These are phyloP conservation scores for Kwoniella mangroviensis DNA, from an alignment of 768 basidiomycete genomes.

Conservation along the genomic window DNA sequence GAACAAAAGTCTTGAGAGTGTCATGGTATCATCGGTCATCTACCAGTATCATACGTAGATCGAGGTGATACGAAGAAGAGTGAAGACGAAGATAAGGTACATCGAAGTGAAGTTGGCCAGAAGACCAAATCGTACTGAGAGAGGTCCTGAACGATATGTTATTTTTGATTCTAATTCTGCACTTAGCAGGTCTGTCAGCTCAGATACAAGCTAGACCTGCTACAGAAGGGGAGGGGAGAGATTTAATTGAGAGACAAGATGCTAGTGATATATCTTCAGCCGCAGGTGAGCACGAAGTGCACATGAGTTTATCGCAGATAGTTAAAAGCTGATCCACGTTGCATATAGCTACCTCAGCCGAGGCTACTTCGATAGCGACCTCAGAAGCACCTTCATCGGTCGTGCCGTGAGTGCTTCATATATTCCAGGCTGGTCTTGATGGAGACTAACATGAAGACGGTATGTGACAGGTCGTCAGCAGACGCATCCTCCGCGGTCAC, in stretches of 20 bases:
- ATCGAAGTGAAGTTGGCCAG: neutral
- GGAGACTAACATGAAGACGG: neutral
- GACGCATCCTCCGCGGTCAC: neutral
- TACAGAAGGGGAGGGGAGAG: neutral
- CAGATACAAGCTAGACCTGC: neutral
- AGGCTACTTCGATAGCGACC: neutral
- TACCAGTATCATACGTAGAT: too few relatives aligned
- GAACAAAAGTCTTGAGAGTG: too few relatives aligned
- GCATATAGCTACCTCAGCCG: neutral
- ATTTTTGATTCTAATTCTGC: neutral
- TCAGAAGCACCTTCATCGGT: neutral
- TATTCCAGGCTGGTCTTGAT: neutral
- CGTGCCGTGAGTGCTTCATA: neutral
- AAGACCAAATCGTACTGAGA: neutral
- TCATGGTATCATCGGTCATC: too few relatives aligned
- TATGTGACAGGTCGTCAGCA: neutral
- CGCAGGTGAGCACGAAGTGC: neutral
- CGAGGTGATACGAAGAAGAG: too few relatives aligned
- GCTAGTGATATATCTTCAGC: neutral
- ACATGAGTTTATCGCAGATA: neutral
- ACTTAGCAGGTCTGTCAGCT: neutral
- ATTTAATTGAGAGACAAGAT: neutral
- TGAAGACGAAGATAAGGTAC: neutral
- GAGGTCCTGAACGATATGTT: neutral
- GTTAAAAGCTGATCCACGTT: neutral